phyloP scores from a whole-genome alignment of 768 basidiomycete species.

The Hemileccinum rubropunctum region DNA sequence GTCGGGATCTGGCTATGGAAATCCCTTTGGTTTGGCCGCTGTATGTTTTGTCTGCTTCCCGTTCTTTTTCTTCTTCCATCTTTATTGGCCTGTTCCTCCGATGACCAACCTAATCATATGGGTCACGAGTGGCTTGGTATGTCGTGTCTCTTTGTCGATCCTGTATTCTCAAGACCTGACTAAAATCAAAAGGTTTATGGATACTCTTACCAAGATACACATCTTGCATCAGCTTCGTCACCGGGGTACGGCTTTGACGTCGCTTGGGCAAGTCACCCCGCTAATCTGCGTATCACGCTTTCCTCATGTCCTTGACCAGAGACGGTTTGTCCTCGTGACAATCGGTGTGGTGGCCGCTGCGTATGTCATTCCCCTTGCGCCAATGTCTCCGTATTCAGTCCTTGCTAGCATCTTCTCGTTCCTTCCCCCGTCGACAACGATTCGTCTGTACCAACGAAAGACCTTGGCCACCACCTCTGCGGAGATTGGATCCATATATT shows the following conservation, averaged over 20 bases:
- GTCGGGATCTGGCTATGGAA: conserved; percentile 56
- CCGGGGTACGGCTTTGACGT: conserved; percentile 62
- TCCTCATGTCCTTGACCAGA: conserved; percentile 33
- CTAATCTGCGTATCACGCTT: background rate
- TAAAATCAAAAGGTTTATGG: conserved; percentile 52
- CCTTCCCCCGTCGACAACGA: conserved; percentile 72
- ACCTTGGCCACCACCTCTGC: conserved; percentile 65
- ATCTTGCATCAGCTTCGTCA: conserved; percentile 44
- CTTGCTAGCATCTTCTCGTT: conserved; percentile 58
- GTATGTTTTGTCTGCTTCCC: conserved; percentile 69
- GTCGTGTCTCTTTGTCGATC: conserved; percentile 10
- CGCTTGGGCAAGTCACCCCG: conserved; percentile 57
- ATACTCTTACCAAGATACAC: conserved; percentile 67
- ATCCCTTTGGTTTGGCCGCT: conserved; percentile 67
- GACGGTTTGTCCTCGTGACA: conserved; percentile 66
- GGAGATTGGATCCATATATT: conserved; percentile 71
- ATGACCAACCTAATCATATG: conserved; percentile 72
- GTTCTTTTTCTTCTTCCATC: conserved; percentile 62
- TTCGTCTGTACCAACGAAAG: conserved; percentile 69
- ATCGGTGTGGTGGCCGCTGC: conserved; percentile 76
- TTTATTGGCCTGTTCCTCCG: conserved; percentile 72
- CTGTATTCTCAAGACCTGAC: background rate
- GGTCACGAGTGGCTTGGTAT: conserved; percentile 58
- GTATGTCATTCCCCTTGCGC: conserved; percentile 36
- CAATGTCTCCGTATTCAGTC: conserved; percentile 1